Evolutionary conservation across 345 rosid species (phyloP).

Genomic region (Trapa incisa): DNA sequence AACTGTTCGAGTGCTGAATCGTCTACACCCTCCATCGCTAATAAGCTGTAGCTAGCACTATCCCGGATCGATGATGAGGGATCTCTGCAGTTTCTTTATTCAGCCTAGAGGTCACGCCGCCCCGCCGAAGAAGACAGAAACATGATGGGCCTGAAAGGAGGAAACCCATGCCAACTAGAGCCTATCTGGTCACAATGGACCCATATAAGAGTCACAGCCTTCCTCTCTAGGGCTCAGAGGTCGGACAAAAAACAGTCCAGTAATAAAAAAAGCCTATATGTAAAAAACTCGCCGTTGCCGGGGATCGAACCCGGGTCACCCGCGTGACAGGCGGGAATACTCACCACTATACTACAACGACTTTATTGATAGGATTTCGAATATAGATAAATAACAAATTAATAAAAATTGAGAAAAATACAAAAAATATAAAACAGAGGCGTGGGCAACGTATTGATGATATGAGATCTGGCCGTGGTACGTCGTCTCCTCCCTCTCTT

Average conservation of each 20-base stretch:
- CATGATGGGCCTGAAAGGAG: neutral
- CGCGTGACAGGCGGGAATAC: conserved; percentile 98
- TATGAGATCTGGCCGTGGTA: too few relatives aligned
- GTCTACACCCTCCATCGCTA: conserved; percentile 56
- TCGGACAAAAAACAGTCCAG: too few relatives aligned
- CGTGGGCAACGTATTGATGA: too few relatives aligned
- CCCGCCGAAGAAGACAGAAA: neutral
- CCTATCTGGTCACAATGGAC: neutral
- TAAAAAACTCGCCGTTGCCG: conserved; percentile 54
- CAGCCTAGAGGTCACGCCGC: neutral
- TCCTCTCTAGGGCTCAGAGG: neutral
- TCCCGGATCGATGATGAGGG: neutral
- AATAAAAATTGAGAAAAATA: too few relatives aligned
- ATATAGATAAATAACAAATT: too few relatives aligned
- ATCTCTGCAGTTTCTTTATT: neutral
- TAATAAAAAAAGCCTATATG: too few relatives aligned
- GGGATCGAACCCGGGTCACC: conserved; percentile 98
- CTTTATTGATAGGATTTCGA: too few relatives aligned
- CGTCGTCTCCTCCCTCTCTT: too few relatives aligned
- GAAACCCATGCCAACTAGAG: neutral
- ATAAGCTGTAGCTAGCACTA: neutral
- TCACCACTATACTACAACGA: conserved; percentile 92
- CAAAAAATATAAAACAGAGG: too few relatives aligned
- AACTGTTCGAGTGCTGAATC: conserved; percentile 53
- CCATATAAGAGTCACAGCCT: neutral